phyloP scores from a whole-genome alignment of 495 filamentous ascomycete genomes.

The Annulohypoxylon stygium region DNA sequence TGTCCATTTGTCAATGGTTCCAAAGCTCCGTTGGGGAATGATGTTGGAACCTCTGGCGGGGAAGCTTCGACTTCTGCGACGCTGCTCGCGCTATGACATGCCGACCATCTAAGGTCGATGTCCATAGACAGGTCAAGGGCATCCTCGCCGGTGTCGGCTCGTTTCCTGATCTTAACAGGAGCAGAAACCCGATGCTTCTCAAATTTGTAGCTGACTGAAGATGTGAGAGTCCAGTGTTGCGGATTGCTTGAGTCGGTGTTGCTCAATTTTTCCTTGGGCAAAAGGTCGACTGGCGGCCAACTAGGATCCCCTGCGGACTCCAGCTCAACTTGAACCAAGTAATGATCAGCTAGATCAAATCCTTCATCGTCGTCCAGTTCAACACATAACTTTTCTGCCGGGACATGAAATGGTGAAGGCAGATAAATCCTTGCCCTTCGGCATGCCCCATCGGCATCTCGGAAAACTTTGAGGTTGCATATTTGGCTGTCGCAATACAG shows the following conservation, averaged over 20 bases:
- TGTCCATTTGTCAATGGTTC: constrained; percentile 49
- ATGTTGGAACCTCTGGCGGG: constrained; percentile 48
- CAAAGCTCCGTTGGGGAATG: constrained; percentile 48
- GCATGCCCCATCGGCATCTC: constrained; percentile 56
- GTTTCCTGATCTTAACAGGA: constrained; percentile 56
- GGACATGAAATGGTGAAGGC: constrained; percentile 61
- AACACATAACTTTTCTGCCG: constrained; percentile 61
- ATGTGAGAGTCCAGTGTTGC: constrained; percentile 57
- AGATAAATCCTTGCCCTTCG: constrained; percentile 61
- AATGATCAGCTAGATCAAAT: constrained; percentile 60
- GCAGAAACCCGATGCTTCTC: constrained; percentile 55
- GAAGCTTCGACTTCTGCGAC: constrained; percentile 40
- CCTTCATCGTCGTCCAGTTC: constrained; percentile 57
- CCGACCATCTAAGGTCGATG: constrained; percentile 62
- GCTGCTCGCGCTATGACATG: constrained; percentile 46
- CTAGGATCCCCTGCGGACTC: constrained; percentile 59
- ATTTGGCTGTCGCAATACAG: constrained; percentile 63
- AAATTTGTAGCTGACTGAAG: constrained; percentile 57
- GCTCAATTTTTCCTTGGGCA: constrained; percentile 50
- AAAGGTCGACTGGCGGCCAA: constrained; percentile 63
- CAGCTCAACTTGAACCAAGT: constrained; percentile 61
- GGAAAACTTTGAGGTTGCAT: constrained; percentile 60
- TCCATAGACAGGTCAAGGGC: constrained; percentile 60
- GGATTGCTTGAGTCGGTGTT: constrained; percentile 46
- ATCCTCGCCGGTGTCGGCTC: constrained; percentile 37